Conservation (phyloP, 192 early-diverging fungal species). For the Podila clonocystis region DNA sequence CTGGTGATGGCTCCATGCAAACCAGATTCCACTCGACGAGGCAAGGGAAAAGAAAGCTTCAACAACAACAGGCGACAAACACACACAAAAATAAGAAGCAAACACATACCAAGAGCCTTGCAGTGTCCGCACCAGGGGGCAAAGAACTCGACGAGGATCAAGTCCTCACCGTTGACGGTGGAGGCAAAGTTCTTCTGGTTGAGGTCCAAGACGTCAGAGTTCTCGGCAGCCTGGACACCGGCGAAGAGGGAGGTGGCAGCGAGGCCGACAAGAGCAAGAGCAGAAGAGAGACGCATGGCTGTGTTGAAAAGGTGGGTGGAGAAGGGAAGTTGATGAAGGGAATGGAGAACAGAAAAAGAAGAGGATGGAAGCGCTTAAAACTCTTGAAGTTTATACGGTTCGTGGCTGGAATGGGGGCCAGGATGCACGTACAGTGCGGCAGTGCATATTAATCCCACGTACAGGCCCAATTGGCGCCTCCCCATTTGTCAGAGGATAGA, state of each 20-base stretch:
- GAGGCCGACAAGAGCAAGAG: conserved; percentile 43
- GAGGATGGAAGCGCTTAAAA: not conserved
- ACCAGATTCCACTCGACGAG: too few relatives aligned
- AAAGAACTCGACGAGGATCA: conserved; percentile 94
- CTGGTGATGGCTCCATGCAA: too few relatives aligned
- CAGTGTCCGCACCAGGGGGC: conserved; percentile 99
- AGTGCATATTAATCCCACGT: too few relatives aligned
- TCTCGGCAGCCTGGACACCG: conserved; percentile 35
- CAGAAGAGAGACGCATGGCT: conserved; percentile 50
- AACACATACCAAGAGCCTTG: conserved; percentile 75
- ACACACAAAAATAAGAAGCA: not conserved
- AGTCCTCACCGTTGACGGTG: conserved; percentile 67
- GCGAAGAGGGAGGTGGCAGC: conserved; percentile 46
- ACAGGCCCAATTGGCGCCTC: too few relatives aligned
- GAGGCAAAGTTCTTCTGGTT: conserved; percentile 69
- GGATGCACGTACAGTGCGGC: too few relatives aligned
- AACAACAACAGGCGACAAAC: not conserved
- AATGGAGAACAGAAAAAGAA: conserved; percentile 11
- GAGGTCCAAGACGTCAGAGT: conserved; percentile 66
- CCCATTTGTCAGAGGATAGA: too few relatives aligned
- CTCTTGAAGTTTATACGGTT: too few relatives aligned
- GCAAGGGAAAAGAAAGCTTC: too few relatives aligned
- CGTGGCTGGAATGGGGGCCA: too few relatives aligned
- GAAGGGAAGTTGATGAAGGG: conserved; percentile 4
- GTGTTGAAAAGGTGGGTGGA: not conserved